Percentiles rank a stretch among this genome's conserved stretches.
Evolutionary conservation across 371 early-diverging fungal species (phyloP).

Genomic region (Apophysomyces trapeziformis): DNA sequence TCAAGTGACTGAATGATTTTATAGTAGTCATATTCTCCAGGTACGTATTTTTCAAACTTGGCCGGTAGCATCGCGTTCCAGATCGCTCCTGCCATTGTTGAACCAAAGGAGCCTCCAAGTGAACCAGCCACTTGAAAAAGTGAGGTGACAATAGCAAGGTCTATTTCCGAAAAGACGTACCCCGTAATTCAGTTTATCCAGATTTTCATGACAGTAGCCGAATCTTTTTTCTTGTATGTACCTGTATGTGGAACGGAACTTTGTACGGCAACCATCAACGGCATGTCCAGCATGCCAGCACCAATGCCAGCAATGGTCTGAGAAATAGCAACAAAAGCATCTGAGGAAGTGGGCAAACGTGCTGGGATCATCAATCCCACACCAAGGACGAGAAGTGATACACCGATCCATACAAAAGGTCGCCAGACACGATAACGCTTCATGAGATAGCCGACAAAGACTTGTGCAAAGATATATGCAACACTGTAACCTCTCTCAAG

Average conservation of each 20-base stretch:
- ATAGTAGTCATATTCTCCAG: slow-evolving; percentile 37
- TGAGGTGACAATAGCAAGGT: slow-evolving; percentile 43
- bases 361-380: slow-evolving; percentile 52
- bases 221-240: slow-evolving; percentile 11
- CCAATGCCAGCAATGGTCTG: slow-evolving; percentile 49
- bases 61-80: slow-evolving; percentile 44
- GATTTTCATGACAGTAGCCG: neutral
- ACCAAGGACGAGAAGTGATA: slow-evolving; percentile 57
- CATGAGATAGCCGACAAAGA: slow-evolving; percentile 42
- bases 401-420: slow-evolving; percentile 57
- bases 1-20: slow-evolving; percentile 31
- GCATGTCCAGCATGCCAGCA: slow-evolving; percentile 38
- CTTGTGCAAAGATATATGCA: slow-evolving; percentile 32
- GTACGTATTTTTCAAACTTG: slow-evolving; percentile 34
- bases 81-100: slow-evolving; percentile 41
- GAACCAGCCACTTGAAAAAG: slow-evolving; percentile 41
- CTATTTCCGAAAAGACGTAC: slow-evolving; percentile 14
- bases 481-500: slow-evolving; percentile 45
- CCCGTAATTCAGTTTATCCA: neutral
- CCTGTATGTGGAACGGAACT: slow-evolving; percentile 42
- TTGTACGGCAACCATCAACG: slow-evolving; percentile 40
- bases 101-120: slow-evolving; percentile 36
- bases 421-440: slow-evolving; percentile 46
- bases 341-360: slow-evolving; percentile 36
- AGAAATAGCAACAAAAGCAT: slow-evolving; percentile 35